Evolutionary conservation across 768 basidiomycete genomes (phyloP), one percentile per base, ranked within the genome.

Genomic region (Hygrocybe punicea): DNA sequence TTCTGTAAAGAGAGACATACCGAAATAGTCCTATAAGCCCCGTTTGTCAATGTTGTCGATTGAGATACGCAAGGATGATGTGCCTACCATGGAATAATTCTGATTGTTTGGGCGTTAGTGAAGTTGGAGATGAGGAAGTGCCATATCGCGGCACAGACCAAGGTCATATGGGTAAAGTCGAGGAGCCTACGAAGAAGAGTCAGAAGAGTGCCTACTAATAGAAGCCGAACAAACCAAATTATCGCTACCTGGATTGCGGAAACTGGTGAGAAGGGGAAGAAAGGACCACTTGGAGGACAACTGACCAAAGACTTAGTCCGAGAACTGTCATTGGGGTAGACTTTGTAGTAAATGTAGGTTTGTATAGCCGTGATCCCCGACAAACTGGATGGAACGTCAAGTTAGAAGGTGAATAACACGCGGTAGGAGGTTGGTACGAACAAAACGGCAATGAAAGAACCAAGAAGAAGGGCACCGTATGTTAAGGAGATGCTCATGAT

Each of bases 121-220:
- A 63, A 72, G 52, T 71, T 57, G 3, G 52, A 16, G 48, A 76
- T 71, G 2, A 74, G 49, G 55, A 62, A 69, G 10, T 57, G 61
- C 74, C 73, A 76, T 51, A 76, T 55, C 2, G 71, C 69, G 34
- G 60, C 44, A 51, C 67, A 69, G 39, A 76, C 68, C 51, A 76
- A 42, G 34, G 64, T 46, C 11, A 71, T 71, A 60, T 76, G 74
- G 7, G 48, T 23, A 16, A 63, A 61, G 49, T 76, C 74, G 37
- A 76, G 62, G 1, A 52, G 0, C 75, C 62, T 64, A 29, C 1
- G 17, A 16, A 8, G 16, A 19, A 48, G 10, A 25, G 42, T 9
- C 34, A 39, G 16, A 4, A 17, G 19, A 29, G n/a, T 4, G 34
- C 25, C 24, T 13, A 17, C n/a, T 37, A n/a, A 49, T 19, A 47